Base-by-base conservation (phyloP, 1,284 basidiomycete genomes). In the Rhodotorula sp. region DNA sequence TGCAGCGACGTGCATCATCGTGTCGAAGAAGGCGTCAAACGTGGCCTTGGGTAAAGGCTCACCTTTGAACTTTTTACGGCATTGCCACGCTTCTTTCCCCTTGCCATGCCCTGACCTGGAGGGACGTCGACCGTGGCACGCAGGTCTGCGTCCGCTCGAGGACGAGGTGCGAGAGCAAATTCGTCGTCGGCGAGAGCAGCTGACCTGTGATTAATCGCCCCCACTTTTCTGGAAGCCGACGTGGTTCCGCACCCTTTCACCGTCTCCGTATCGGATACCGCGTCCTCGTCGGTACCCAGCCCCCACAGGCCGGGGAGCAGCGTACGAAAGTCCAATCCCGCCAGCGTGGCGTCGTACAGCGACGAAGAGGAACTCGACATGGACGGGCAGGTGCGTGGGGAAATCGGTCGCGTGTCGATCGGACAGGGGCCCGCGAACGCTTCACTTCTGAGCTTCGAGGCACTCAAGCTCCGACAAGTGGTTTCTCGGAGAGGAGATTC, bases 41-140 rank as follows among this genome's bases (percentile, higher is more conserved):
- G 42, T 46, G n/a, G 54, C 29, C 55, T 12, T 18, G 30, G 30
- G 29, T 26, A 30, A 26, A 55, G 26, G 29, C n/a, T 8, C 29
- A 55, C 48, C 48, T 49, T 49, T 30, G 26, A 7, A 15, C 29
- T 45, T 12, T n/a, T 46, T 14, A 4, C 3, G 5, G 14, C 45
- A 45, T 64, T 46, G 57, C 33, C 22, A 8, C 37, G 57, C 56
- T 53, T 57, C 57, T 59, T 64, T 44, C 5, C 37, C 53, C 54
- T 53, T 5, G 58, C 48, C 57, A 54, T 54, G 12, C 45, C 45
- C 55, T 33, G 22, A 10, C 60, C 45, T 44, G 24, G 10, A 42
- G 37, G 10, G 37, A 42, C 37, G 37, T 42, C n/a, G 7, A 22
- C 37, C 30, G 22, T 37, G 22, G 49, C n/a, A 37, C 49, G 15